phyloP scores from a whole-genome alignment of 2,329 filamentous ascomycete genomes.

The Tolypocladium tropicale region DNA sequence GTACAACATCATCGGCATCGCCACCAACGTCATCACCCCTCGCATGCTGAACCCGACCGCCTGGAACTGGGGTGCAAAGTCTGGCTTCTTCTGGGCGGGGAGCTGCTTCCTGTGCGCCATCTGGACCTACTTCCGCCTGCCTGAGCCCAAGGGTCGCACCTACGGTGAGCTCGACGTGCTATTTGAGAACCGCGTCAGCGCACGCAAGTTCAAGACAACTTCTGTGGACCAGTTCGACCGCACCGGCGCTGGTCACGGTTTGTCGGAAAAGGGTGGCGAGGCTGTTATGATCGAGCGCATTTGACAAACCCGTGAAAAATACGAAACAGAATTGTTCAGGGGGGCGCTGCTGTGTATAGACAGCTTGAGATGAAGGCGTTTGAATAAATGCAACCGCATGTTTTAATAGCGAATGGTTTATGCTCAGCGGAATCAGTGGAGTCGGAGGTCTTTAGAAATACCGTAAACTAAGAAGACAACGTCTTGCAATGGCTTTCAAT shows the following conservation, averaged over 20 bases:
- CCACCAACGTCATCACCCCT: slow-evolving; percentile 34
- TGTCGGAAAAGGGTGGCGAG: slow-evolving; percentile 9
- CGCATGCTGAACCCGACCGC: slow-evolving; percentile 35
- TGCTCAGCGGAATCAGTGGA: too few relatives aligned
- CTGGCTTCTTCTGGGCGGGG: slow-evolving; percentile 34
- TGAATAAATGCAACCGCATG: too few relatives aligned
- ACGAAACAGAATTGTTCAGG: not conserved
- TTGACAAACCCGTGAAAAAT: not conserved
- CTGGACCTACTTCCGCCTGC: slow-evolving; percentile 43
- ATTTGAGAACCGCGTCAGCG: slow-evolving; percentile 34
- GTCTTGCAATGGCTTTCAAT: too few relatives aligned
- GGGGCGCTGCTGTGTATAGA: too few relatives aligned
- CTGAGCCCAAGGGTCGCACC: slow-evolving; percentile 43
- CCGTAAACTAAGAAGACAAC: too few relatives aligned
- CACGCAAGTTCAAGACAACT: slow-evolving; percentile 28
- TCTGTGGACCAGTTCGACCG: slow-evolving; percentile 17
- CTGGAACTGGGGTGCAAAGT: slow-evolving; percentile 37
- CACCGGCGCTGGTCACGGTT: not conserved
- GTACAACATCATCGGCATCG: slow-evolving; percentile 39
- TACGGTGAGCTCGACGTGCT: slow-evolving; percentile 46
- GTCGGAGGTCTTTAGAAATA: too few relatives aligned
- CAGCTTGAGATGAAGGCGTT: too few relatives aligned
- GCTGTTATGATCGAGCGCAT: slow-evolving; percentile 8
- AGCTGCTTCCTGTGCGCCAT: slow-evolving; percentile 32
- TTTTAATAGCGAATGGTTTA: too few relatives aligned